These are phyloP conservation scores for Xylariaceae sp. DNA, from an alignment of 2,329 filamentous ascomycete genomes.

Conservation along the genomic window DNA sequence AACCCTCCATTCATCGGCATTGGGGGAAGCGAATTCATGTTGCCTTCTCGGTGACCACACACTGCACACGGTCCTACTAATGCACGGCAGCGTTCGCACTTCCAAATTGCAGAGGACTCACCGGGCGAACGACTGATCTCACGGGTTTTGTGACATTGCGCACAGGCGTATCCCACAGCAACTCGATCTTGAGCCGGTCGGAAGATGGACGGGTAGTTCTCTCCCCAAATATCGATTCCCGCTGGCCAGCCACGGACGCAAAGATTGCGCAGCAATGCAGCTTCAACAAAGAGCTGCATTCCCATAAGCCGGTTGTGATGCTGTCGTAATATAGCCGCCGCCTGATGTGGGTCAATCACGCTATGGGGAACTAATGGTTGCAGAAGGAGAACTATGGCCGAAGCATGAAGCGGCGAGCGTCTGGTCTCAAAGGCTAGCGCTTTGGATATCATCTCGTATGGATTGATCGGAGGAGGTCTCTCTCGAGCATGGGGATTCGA, in stretches of 20 bases:
- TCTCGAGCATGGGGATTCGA: slow-evolving; percentile 13
- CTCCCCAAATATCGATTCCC: slow-evolving; percentile 49
- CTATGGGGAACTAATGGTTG: slow-evolving; percentile 52
- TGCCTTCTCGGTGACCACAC: slow-evolving; percentile 50
- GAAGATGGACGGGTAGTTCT: slow-evolving; percentile 53
- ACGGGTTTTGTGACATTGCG: slow-evolving; percentile 53
- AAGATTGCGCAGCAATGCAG: slow-evolving; percentile 57
- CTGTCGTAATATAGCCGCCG: slow-evolving; percentile 53
- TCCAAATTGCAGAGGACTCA: slow-evolving; percentile 46
- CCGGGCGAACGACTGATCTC: slow-evolving; percentile 47
- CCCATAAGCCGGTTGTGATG: slow-evolving; percentile 57
- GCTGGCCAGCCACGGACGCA: slow-evolving; percentile 55
- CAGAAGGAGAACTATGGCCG: slow-evolving; percentile 58
- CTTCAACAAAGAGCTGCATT: slow-evolving; percentile 58
- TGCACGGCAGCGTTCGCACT: slow-evolving; percentile 52
- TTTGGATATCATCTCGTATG: slow-evolving; percentile 50
- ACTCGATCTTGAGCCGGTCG: slow-evolving; percentile 51
- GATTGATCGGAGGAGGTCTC: slow-evolving; percentile 45
- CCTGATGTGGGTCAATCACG: slow-evolving; percentile 54
- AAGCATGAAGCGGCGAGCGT: slow-evolving; percentile 55
- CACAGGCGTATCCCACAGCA: slow-evolving; percentile 51
- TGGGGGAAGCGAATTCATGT: slow-evolving; percentile 34
- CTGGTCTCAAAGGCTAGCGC: slow-evolving; percentile 54
- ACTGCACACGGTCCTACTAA: slow-evolving; percentile 56
- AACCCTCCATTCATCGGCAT: slow-evolving; percentile 24